phyloP scores from a whole-genome alignment of 2,329 filamentous ascomycete species.

The Chrysosporium keratinophilum region DNA sequence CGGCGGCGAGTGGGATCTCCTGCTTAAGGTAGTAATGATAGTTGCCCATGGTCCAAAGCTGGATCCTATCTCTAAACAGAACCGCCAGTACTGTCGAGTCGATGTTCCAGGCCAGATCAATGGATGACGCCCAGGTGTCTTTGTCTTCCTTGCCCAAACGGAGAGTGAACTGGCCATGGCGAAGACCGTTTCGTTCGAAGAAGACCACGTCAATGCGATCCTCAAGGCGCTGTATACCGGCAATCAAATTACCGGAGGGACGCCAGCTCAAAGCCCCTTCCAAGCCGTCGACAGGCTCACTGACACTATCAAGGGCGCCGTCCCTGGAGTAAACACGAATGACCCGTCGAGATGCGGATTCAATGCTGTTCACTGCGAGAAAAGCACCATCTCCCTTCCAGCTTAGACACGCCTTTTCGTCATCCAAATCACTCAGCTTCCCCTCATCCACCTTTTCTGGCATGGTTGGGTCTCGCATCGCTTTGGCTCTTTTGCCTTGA shows the following conservation, averaged over 20 bases:
- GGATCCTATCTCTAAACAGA: constrained; percentile 61
- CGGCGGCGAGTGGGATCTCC: constrained; percentile 50
- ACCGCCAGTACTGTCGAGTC: constrained; percentile 88
- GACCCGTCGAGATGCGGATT: constrained; percentile 58
- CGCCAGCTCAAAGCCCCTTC: constrained; percentile 83
- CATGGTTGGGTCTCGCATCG: constrained; percentile 83
- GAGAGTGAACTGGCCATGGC: constrained; percentile 89
- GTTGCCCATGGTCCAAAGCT: constrained; percentile 94
- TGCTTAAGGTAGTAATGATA: constrained; percentile 98
- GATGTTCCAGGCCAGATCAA: constrained; percentile 72
- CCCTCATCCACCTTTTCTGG: constrained; percentile 87
- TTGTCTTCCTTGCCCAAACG: constrained; percentile 53
- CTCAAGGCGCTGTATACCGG: constrained; percentile 64
- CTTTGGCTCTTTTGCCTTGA: constrained; percentile 77
- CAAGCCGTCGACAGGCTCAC: constrained; percentile 87
- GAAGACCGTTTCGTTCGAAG: constrained; percentile 92
- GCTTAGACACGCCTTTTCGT: constrained; percentile 61
- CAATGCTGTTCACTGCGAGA: constrained; percentile 74
- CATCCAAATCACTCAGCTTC: constrained; percentile 61
- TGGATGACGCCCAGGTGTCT: constrained; percentile 45
- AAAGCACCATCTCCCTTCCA: constrained; percentile 94
- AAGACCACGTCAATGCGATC: constrained; percentile 75
- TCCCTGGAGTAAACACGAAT: constrained; percentile 87
- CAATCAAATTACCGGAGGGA: constrained; percentile 80
- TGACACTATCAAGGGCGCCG: constrained; percentile 81